A percentile compares a stretch with the other conserved stretches of the same genome.
phyloP scores from a whole-genome alignment of 257 asterid species.

The Nicotiana noctiflora region DNA sequence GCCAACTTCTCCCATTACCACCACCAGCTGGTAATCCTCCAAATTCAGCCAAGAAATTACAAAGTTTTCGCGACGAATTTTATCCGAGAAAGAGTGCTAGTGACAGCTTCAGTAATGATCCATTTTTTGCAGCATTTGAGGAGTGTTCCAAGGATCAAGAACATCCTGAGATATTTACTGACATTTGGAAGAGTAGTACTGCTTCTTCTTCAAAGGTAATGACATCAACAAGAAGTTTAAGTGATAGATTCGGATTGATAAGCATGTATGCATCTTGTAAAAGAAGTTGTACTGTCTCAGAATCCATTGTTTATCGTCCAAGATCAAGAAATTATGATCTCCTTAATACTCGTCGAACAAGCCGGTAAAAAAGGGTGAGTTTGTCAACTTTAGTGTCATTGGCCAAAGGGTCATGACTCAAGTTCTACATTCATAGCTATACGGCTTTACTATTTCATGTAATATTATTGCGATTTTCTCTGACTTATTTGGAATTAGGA shows the following conservation, averaged over 20 bases:
- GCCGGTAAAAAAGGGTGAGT: background rate
- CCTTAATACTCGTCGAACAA: slow-evolving; percentile 27
- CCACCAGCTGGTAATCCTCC: slow-evolving; percentile 37
- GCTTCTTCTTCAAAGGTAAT: slow-evolving; percentile 16
- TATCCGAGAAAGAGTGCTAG: slow-evolving; percentile 28
- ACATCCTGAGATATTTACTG: slow-evolving; percentile 10
- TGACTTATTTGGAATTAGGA: background rate
- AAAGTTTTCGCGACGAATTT: slow-evolving; percentile 13
- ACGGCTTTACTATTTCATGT: background rate
- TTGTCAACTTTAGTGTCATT: background rate
- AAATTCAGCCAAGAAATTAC: slow-evolving; percentile 28
- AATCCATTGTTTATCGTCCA: slow-evolving; percentile 49
- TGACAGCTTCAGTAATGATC: slow-evolving; percentile 39
- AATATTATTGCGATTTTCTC: background rate
- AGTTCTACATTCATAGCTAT: background rate
- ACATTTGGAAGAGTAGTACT: slow-evolving; percentile 13
- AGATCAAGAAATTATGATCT: slow-evolving; percentile 34
- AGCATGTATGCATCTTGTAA: slow-evolving; percentile 57
- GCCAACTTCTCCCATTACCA: slow-evolving; percentile 53
- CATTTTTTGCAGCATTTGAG: slow-evolving; percentile 60
- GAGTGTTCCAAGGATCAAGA: slow-evolving; percentile 55
- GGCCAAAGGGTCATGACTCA: background rate
- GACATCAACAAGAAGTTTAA: slow-evolving; percentile 23
- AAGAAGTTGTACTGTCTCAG: slow-evolving; percentile 48
- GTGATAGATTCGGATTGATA: slow-evolving; percentile 49